Evolutionary conservation across 2,329 filamentous ascomycete genomes (phyloP), one percentile per base, ranked within the genome.

Genomic region (Aspergillus puulaauensis): DNA sequence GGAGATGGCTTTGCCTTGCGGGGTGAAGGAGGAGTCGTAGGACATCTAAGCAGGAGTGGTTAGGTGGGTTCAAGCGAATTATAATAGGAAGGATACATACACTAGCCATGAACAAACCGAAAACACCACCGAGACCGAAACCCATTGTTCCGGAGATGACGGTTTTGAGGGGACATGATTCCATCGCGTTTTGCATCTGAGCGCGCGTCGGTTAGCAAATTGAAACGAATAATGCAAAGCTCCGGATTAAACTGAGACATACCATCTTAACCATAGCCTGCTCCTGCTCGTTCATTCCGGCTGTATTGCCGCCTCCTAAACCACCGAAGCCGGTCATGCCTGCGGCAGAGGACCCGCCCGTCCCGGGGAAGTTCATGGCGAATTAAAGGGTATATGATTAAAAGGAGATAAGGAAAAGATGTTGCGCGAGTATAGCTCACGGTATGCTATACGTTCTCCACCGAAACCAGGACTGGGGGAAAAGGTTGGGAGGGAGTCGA

Each of bases 41-140:
- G 91, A 89, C 95, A 99, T 99, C 91, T 96, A 37, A 6, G 31
- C 5, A 14, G 21, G 4, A 41, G 44, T 33, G 19, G 6, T 8
- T 33, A 15, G 17, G 14, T 17, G 12, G 17, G 27, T 4, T n/a
- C 23, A 17, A 44, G 31, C 21, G 21, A 21, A 21, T 21, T 0
- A 4, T 21, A 21, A 21, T 0, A 21, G 0, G 14, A 27, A 49
- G 41, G 24, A 40, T 19, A 81, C 89, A 63, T 86, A 96, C 91
- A 70, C 90, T 95, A 59, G 93, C 91, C 93, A 98, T 99, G 81
- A 99, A 99, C 69, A 98, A 84, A 66, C 95, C 95, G 67, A 99
- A 99, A 44, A 96, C 81, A 69, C 92, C 95, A 62, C 95, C 95
- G 64, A 99, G 88, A 39, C 88, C 95, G 69, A 97, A 97, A 15